Base-by-base conservation (phyloP, 2,329 filamentous ascomycete genomes). In the Periconia sp. region DNA sequence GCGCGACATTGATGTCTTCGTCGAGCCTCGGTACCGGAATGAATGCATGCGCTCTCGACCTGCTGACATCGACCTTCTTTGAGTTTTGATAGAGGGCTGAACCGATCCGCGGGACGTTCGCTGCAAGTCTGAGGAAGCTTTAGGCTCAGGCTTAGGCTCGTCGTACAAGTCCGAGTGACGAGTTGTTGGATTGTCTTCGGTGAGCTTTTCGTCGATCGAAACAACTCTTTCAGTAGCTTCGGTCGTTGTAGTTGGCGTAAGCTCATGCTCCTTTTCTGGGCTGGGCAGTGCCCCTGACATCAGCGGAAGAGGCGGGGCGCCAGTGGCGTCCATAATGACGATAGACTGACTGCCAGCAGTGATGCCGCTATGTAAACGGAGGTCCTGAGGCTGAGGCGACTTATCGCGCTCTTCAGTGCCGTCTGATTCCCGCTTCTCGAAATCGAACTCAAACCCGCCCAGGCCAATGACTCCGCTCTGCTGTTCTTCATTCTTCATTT, bases 281-380 rank as follows among this genome's bases (percentile, higher is more conserved):
- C 26, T 15, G 3, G 61, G 54, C n/a, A 80, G 59, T 23, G 74
- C 74, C 7, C 76, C 79, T 7, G 78, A 75, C 78, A 84, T 81
- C 8, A 73, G 54, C n/a, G 78, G 66, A 7, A 81, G 72, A 4
- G 73, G 71, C 0, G 85, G 86, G 22, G 63, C 42, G 5, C 83
- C 83, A 45, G 80, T 83, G 50, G 81, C 80, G 56, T 95, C 89
- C 24, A 95, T 84, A 60, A 96, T 95, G 41, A 96, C 80, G 53
- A 96, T 95, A 0, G 90, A 95, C 62, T 92, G 87, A 75, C 89
- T 95, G n/a, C 89, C 88, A 9, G 79, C 78, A 0, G 90, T 94
- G 31, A 92, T 81, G 42, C 76, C 75, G 51, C 80, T 83, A 38
- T 74, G 61, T 24, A 71, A 64, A 13, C 66, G 54, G 78, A 70